phyloP scores from a whole-genome alignment of 768 basidiomycete genomes.

The Ramaria sp. region DNA sequence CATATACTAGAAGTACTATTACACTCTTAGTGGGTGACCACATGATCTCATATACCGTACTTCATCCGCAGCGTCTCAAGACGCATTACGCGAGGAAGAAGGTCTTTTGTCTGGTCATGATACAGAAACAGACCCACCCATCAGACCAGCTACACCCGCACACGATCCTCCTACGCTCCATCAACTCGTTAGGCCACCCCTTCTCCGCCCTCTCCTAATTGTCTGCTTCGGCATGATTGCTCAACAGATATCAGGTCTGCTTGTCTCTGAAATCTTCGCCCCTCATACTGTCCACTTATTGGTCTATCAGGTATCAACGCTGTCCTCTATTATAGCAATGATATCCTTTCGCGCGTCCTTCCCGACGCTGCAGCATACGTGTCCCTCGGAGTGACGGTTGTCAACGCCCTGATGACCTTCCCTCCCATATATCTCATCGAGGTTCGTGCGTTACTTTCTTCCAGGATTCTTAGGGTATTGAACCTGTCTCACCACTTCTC shows the following conservation, averaged over 20 bases:
- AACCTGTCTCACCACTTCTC: too few relatives aligned
- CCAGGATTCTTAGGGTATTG: background rate
- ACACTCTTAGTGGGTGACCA: background rate
- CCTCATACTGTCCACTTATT: background rate
- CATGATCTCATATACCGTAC: background rate
- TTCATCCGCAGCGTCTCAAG: background rate
- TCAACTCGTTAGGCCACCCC: slow-evolving; percentile 1
- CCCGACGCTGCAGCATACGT: slow-evolving; percentile 74
- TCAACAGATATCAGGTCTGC: slow-evolving; percentile 67
- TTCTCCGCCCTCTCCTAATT: slow-evolving; percentile 52
- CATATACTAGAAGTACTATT: background rate
- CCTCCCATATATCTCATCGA: slow-evolving; percentile 83
- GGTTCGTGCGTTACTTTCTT: slow-evolving; percentile 28
- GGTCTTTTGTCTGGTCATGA: slow-evolving; percentile 1
- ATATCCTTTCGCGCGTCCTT: slow-evolving; percentile 71
- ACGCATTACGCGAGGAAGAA: background rate
- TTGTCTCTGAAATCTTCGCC: background rate
- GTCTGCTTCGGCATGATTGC: slow-evolving; percentile 62
- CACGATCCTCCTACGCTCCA: background rate
- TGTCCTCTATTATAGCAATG: slow-evolving; percentile 89
- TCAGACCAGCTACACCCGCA: background rate
- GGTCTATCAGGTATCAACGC: slow-evolving; percentile 8
- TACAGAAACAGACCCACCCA: background rate
- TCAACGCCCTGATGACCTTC: slow-evolving; percentile 69
- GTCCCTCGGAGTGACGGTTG: slow-evolving; percentile 72